phyloP scores from a whole-genome alignment of 1,139 yeast species.

The Yamadazyma membranifaciens region DNA sequence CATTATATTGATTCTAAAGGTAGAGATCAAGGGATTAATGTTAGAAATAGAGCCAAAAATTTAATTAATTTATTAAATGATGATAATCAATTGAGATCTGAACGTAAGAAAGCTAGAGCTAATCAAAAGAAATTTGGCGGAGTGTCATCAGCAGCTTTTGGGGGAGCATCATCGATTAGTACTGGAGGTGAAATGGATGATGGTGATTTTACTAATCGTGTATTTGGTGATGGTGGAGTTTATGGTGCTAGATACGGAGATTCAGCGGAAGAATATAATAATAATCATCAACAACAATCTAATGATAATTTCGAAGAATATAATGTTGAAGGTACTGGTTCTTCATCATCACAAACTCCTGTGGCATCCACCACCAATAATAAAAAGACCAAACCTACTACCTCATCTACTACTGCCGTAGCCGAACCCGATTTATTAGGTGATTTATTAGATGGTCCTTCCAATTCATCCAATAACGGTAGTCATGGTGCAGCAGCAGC shows the following conservation, averaged over 20 bases:
- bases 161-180: slow-evolving; percentile 40
- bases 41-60: slow-evolving; percentile 85
- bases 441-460: slow-evolving; percentile 59
- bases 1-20: slow-evolving; percentile 94
- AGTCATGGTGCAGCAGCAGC: slow-evolving; percentile 19
- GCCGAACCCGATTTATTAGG: slow-evolving; percentile 48
- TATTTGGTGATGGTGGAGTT: slow-evolving; percentile 81
- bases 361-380: slow-evolving; percentile 37
- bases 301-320: slow-evolving; percentile 67
- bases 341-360: slow-evolving; percentile 26
- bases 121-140: slow-evolving; percentile 81
- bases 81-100: slow-evolving; percentile 73
- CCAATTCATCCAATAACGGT: slow-evolving; percentile 12
- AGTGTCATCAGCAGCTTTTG: slow-evolving; percentile 51
- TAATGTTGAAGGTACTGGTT: slow-evolving; percentile 41
- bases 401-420: slow-evolving; percentile 34
- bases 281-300: slow-evolving; percentile 19
- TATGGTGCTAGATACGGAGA: slow-evolving; percentile 68
- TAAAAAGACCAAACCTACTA: slow-evolving; percentile 38
- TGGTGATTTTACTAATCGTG: slow-evolving; percentile 54
- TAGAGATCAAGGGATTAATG: slow-evolving; percentile 94
- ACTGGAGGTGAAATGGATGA: slow-evolving; percentile 46
- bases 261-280: slow-evolving; percentile 43
- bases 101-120: slow-evolving; percentile 84
- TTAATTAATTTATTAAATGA: slow-evolving; percentile 71